Evolutionary conservation across 2,329 filamentous ascomycete species (phyloP), one percentile per base, ranked within the genome.

Genomic region (Hymenoscyphus fructigenus): DNA sequence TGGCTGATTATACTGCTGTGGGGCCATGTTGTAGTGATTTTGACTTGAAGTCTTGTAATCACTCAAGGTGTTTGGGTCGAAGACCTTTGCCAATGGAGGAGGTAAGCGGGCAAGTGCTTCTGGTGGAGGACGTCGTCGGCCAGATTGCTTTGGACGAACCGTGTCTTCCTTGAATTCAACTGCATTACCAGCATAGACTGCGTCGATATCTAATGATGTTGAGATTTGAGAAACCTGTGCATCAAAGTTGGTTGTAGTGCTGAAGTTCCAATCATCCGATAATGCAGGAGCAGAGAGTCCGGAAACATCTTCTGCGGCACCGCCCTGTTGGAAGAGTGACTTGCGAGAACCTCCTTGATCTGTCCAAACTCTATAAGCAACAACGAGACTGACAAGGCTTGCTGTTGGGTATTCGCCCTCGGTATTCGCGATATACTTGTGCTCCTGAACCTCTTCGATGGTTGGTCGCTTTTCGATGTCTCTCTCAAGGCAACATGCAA

Each of bases 331-430:
- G 68, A 90, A 90, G 0, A 90, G 79, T 17, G 87, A 89, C 67
- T 85, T 85, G 57, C 91, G 84, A 69, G 85, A 86, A 32, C 91
- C 91, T 28, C 91, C 91, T 70, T 86, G 84, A 7, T 87, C 84
- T 75, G 93, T 91, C 91, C 91, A 94, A 23, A 88, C 74, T 73
- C 88, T 89, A 78, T 90, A 94, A 14, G 86, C 88, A 68, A 87
- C 85, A 10, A 94, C 88, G 1, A 94, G 81, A 65, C 86, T 81
- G 2, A 85, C 79, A 2, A 94, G 82, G 4, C 81, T 83, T 0
- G 83, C 83, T 0, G 88, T 87, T 0, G 91, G 91, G 71, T 91
- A 88, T 56, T 79, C 79, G 15, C 84, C 79, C 6, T 82, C 80
- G 0, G 89, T 91, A 65, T 88, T 85, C 65, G 79, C 80, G 63